phyloP scores from a whole-genome alignment of 2,329 filamentous ascomycete genomes.

The Canariomyces notabilis region DNA sequence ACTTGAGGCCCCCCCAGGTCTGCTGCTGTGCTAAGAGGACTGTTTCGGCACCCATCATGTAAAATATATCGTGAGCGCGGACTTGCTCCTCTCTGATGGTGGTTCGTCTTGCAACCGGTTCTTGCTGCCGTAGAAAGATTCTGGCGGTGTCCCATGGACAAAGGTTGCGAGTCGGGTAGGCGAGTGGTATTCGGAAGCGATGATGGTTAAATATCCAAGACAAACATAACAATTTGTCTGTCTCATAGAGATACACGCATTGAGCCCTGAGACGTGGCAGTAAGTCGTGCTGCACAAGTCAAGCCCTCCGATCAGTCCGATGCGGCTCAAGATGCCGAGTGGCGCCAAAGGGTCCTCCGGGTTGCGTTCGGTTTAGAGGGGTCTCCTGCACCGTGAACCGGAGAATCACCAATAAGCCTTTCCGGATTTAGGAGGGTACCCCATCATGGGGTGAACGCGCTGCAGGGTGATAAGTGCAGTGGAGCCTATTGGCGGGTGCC shows the following conservation, averaged over 20 bases:
- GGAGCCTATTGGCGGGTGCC: slow-evolving; percentile 20
- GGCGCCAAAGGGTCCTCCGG: slow-evolving; percentile 19
- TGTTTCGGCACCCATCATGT: slow-evolving; percentile 20
- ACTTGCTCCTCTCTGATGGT: neutral
- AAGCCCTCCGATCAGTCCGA: slow-evolving; percentile 2
- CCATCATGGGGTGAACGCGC: slow-evolving; percentile 13
- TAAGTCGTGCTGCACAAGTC: too few species aligned
- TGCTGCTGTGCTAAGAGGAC: slow-evolving; percentile 7
- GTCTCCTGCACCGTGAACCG: slow-evolving; percentile 16
- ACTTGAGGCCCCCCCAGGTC: slow-evolving; percentile 8
- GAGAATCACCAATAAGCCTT: slow-evolving; percentile 21
- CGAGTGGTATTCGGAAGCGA: too few species aligned
- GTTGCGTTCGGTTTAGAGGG: slow-evolving; percentile 18
- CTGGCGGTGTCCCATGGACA: neutral
- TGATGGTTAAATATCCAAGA: too few species aligned
- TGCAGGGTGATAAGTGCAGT: slow-evolving; percentile 24
- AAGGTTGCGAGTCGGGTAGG: too few species aligned
- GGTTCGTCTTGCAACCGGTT: neutral
- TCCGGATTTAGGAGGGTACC: slow-evolving; percentile 13
- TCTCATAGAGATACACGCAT: too few species aligned
- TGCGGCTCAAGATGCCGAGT: slow-evolving; percentile 22
- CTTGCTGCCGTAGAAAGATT: neutral
- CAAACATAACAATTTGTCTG: too few species aligned
- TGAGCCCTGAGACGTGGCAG: too few species aligned
- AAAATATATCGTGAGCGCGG: neutral